Percentiles rank a stretch among this genome's conserved stretches.
phyloP scores from a whole-genome alignment of 108 stramenopile genomes.

The Nannochloropsis salina region DNA sequence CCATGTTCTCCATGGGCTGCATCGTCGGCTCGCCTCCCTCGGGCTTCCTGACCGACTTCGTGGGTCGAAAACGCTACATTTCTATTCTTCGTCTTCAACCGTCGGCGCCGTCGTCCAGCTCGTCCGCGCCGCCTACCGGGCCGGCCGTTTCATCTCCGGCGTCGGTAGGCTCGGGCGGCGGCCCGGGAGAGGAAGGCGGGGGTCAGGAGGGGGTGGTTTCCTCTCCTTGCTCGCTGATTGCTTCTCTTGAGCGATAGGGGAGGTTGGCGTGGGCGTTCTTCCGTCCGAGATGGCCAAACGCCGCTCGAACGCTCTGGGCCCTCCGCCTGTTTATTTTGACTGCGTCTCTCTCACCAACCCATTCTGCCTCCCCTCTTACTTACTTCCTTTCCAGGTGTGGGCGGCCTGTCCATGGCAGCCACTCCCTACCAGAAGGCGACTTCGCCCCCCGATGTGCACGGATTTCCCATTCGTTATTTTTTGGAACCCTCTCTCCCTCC shows the following conservation, averaged over 20 bases:
- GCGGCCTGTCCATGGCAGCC: conserved; percentile 29
- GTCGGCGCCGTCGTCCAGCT: neutral
- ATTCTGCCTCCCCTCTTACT: neutral
- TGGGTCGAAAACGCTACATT: neutral
- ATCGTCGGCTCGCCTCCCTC: neutral
- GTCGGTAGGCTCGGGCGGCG: neutral
- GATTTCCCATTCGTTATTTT: neutral
- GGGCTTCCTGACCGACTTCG: neutral
- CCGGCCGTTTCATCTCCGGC: conserved; percentile 22
- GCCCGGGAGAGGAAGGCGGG: too few relatives aligned
- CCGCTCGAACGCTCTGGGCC: too few relatives aligned
- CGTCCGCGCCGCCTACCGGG: neutral
- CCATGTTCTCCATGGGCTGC: neutral
- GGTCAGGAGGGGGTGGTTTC: too few relatives aligned
- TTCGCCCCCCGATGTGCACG: conserved; percentile 25
- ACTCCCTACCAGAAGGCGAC: conserved; percentile 48
- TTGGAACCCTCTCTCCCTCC: neutral
- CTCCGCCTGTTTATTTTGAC: too few relatives aligned
- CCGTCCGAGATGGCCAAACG: neutral
- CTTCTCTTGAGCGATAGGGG: too few relatives aligned
- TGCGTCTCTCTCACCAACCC: neutral
- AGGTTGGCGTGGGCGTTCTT: neutral
- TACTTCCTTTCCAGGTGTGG: neutral
- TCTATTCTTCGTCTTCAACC: neutral
- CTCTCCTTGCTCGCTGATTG: too few relatives aligned